Evolutionary conservation across 495 filamentous ascomycete species (phyloP).

Genomic region (Aspergillus ellipticus): DNA sequence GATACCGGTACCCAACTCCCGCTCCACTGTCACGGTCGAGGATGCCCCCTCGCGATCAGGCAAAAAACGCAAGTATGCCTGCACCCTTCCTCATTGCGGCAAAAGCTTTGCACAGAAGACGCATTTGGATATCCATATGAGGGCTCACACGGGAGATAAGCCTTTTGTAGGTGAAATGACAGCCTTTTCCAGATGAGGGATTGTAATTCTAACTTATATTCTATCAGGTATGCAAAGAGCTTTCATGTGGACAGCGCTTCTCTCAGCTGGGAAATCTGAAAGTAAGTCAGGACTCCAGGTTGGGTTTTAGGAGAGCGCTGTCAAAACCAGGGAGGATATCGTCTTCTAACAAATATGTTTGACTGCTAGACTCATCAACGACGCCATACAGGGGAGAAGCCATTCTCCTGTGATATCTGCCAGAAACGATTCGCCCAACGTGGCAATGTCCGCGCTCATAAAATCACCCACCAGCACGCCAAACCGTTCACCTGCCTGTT

Average conservation of each 20-base stretch:
- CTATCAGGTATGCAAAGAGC: slow-evolving; percentile 65
- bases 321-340: not conserved
- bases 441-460: slow-evolving; percentile 84
- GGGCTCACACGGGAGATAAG: slow-evolving; percentile 86
- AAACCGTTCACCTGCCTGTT: slow-evolving; percentile 81
- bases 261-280: slow-evolving; percentile 87
- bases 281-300: slow-evolving; percentile 41
- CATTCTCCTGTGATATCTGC: slow-evolving; percentile 79
- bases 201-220: not conserved
- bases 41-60: slow-evolving; percentile 30
- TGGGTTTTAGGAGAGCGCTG: not conserved
- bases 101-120: slow-evolving; percentile 91
- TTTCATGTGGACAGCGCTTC: slow-evolving; percentile 74
- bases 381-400: slow-evolving; percentile 82
- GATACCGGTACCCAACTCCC: slow-evolving; percentile 18
- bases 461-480: slow-evolving; percentile 69
- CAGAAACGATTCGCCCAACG: slow-evolving; percentile 79
- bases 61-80: slow-evolving; percentile 60
- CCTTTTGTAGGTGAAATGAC: slow-evolving; percentile 69
- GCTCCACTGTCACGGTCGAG: slow-evolving; percentile 24
- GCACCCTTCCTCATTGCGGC: slow-evolving; percentile 68
- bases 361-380: slow-evolving; percentile 70
- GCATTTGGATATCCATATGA: slow-evolving; percentile 85
- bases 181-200: not conserved
- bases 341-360: not conserved